phyloP scores from a whole-genome alignment of 345 rosid species.

The Pugionium cornutum region DNA sequence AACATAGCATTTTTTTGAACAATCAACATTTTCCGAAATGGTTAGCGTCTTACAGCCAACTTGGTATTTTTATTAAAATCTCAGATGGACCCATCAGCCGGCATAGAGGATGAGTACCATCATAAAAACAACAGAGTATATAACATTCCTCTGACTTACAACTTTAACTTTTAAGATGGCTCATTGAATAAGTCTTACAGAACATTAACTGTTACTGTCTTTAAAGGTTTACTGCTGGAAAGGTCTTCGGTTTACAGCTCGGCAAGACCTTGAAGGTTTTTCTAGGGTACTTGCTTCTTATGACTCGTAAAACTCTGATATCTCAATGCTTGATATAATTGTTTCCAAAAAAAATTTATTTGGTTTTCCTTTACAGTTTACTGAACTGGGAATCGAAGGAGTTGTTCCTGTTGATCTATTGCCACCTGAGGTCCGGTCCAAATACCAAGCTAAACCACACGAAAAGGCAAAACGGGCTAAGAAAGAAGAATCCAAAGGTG shows the following conservation, averaged over 20 bases:
- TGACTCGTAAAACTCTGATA: slow-evolving; percentile 7
- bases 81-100: slow-evolving; percentile 94
- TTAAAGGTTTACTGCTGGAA: slow-evolving; percentile 98
- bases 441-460: slow-evolving; percentile 82
- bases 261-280: slow-evolving; percentile 97
- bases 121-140: slow-evolving; percentile 84
- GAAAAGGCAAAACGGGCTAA: slow-evolving; percentile 88
- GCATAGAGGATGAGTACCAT: slow-evolving; percentile 92
- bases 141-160: slow-evolving; percentile 3
- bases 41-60: slow-evolving; percentile 21
- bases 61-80: slow-evolving; percentile 22
- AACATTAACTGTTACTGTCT: slow-evolving; percentile 5
- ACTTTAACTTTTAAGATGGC: slow-evolving; percentile 3
- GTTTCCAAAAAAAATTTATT: not conserved
- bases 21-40: not conserved
- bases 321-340: slow-evolving; percentile 25
- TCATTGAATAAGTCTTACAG: slow-evolving; percentile 6
- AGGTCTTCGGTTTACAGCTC: slow-evolving; percentile 87
- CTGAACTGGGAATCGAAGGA: slow-evolving; percentile 92
- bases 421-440: slow-evolving; percentile 71
- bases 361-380: slow-evolving; percentile 59
- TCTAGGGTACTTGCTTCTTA: slow-evolving; percentile 55
- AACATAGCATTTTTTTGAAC: not conserved
- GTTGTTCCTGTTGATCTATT: slow-evolving; percentile 91
- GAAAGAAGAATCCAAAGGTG: slow-evolving; percentile 73